Evolutionary conservation across 2,329 filamentous ascomycete species (phyloP), one percentile per base, ranked within the genome.

Genomic region (Arthrocladium fulminans): DNA sequence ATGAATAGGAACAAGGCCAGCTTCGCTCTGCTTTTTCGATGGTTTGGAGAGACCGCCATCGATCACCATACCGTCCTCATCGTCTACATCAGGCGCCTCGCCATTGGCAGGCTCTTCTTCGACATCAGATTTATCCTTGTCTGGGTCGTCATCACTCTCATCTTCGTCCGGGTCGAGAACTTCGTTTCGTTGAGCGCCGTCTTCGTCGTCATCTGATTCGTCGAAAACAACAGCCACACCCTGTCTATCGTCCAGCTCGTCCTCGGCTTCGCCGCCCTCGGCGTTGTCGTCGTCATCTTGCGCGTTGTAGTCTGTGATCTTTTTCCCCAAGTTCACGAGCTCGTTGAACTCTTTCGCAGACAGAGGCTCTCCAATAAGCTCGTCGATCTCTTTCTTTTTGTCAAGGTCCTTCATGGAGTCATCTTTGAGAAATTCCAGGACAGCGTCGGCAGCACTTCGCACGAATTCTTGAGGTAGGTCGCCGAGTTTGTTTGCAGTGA

Each of bases 171-270:
- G 79, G 49, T 97, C 92, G 54, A 86, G 82, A 19, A 98, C 82
- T 67, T 97, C 90, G 8, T 88, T 79, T 58, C 88, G 78, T 9
- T 78, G 83, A 39, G 80, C 82, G 35, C 84, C 84, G 45, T 87
- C 86, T 54, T 95, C 89, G 41, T 86, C 90, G 35, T 96, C 89
- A 19, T 87, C 83, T 43, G 88, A 85, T 52, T 94, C 88, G 55
- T 95, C 90, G 63, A 98, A 98, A 34, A 95, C 89, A 39, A 98
- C 92, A 29, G 94, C 92, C 39, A 98, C 92, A 74, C 92, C 92
- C 66, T 98, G 88, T 43, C 88, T 83, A 60, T 96, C 89, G 61
- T 96, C 92, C 43, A 96, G 79, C 63, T 96, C 89, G 24, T 80
- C 80, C 48, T 77, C 86, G 15, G 73, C 79, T 19, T 73, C 76